Evolutionary conservation across 805 yeast genomes (phyloP), one percentile per base, ranked within the genome.

Genomic region (Wickerhamiella allomyrinae): DNA sequence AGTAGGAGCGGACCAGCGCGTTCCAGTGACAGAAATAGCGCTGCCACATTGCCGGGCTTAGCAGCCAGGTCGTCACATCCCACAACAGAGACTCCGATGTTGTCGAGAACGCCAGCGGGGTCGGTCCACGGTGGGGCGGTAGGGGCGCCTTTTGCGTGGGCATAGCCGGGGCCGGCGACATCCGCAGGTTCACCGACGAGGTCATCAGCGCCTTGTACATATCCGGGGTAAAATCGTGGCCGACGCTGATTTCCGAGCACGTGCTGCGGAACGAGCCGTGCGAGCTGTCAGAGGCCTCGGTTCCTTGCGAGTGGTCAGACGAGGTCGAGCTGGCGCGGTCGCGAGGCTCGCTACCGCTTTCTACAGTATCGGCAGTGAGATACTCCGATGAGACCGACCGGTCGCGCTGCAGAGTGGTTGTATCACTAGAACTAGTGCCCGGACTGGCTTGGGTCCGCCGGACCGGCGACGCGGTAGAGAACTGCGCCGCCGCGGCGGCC

Each of bases 1-100:
- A 84, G 52, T 76, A 80, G 3, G 79, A 70, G 29, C 94, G 65
- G 20, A 82, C 76, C 14, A 83, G 58, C 3, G 94, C 86, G 52
- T 76, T 72, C 84, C 93, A 85, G 58, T 85, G 93, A 29, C 77
- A 70, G 52, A 84, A 75, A 46, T 71, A 72, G 38, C 66, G 62
- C 25, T 59, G 59, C 79, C 87, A 82, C 25, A 64, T 60, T 1
- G 54, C 49, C 3, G 62, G 55, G 3, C 72, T 66, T 7, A 79
- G 59, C 25, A 82, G 55, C 77, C 79, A 79, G 15, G 59, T 53
- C 4, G 74, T 61, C 41, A 76, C 59, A 50, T 71, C 71, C 51
- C 66, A 62, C 45, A 75, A 66, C 38, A 70, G 54, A 34, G 75
- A 62, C 44, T 65, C 67, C 10, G 41, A 37, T n/a, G 48, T 45